Base-by-base conservation (phyloP, 1,284 basidiomycete genomes). In the Anthracocystis setariae region DNA sequence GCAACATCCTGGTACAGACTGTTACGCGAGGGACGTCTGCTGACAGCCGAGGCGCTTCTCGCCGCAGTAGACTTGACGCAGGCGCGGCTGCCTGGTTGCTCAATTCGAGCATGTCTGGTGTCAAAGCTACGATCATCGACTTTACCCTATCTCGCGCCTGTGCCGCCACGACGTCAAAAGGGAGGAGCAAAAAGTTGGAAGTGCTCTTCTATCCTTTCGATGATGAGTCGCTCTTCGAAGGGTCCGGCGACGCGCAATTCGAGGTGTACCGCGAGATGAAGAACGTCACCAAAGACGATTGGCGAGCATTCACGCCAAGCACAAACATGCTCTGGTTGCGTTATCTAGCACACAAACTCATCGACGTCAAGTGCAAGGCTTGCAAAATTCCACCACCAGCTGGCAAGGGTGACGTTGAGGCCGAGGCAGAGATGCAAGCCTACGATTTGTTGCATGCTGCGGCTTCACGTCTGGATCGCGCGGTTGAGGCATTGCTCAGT, bases 311-410 rank as follows among this genome's bases (percentile, higher is more conserved):
- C 80, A 86, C 88, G 49, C 92, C 93, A 0, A 82, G 90, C 10
- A 94, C 93, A 5, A 97, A 97, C 78, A 88, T 95, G 39, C 89
- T 97, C 87, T 94, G 92, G 92, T 84, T 94, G 20, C 90, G 92
- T 73, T 93, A 93, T 82, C 85, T 94, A 45, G 82, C 83, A 13
- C 83, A 84, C 50, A 93, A 93, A 82, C 86, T 94, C 20, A 83
- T 94, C 35, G 35, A 60, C 10, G 64, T 53, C 45, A 73, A 64
- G 43, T 59, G 61, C 50, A 48, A 43, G 20, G n/a, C 40, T 21
- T 47, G 29, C 37, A 61, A 46, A 21, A 7, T 24, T 4, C 66
- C 55, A 42, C 58, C 42, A 13, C 8, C 42, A 10, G 8, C 40
- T 3, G 21, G 27, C 5, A 46, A n/a, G n/a, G 35, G 9, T 20